Conservation (phyloP, 257 asterid species). For the Capsicum pubescens region DNA sequence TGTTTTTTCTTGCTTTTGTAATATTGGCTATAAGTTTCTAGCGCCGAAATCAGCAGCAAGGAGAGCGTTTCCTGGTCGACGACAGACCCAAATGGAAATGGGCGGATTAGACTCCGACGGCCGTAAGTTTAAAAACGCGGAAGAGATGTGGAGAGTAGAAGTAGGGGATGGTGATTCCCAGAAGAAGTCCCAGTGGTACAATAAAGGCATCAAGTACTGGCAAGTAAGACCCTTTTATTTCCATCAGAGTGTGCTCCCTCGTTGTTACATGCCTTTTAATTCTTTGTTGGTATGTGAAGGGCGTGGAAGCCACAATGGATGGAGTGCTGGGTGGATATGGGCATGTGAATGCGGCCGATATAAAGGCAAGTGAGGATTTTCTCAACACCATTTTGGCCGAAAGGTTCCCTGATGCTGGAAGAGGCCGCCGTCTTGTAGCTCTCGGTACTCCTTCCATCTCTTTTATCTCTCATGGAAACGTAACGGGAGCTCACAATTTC, state of each 20-base stretch:
- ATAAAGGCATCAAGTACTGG: conserved; percentile 85
- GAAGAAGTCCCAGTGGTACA: conserved; percentile 82
- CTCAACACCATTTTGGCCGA: conserved; percentile 69
- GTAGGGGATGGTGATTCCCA: conserved; percentile 61
- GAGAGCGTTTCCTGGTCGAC: background rate
- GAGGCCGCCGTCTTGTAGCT: conserved; percentile 64
- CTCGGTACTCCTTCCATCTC: conserved; percentile 64
- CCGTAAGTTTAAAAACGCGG: conserved; percentile 69
- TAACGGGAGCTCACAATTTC: background rate
- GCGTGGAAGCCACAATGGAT: conserved; percentile 93
- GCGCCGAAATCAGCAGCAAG: conserved; percentile 12
- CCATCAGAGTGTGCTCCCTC: background rate
- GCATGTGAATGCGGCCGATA: conserved; percentile 78
- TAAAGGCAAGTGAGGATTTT: conserved; percentile 75
- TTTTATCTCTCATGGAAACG: background rate
- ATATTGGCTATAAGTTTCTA: background rate
- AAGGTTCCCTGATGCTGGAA: conserved; percentile 65
- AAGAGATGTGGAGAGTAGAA: conserved; percentile 94
- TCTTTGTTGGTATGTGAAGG: conserved; percentile 53
- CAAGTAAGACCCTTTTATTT: conserved; percentile 46
- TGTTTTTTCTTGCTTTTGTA: background rate
- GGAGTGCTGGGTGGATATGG: conserved; percentile 96
- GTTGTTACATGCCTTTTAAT: conserved; percentile 15
- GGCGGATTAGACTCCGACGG: conserved; percentile 76
- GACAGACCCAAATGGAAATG: conserved; percentile 52